Evolutionary conservation across 2,329 filamentous ascomycete genomes (phyloP), one percentile per base, ranked within the genome.

Genomic region (Fusarium sterilihyphosum): DNA sequence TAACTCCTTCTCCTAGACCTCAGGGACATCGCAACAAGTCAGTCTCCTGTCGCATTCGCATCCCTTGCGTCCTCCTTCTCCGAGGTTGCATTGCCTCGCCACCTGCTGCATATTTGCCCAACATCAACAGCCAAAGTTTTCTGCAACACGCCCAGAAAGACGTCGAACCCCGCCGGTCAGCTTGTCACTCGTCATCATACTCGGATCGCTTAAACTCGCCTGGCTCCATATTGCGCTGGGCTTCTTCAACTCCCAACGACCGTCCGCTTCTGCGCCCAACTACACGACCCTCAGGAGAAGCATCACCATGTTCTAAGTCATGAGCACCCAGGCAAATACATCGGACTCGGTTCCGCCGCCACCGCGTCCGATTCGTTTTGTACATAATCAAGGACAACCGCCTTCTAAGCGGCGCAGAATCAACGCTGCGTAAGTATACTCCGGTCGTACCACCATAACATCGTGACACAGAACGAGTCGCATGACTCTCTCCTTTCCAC

Each of bases 321-420:
- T 88, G 87, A 83, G 85, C 74, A 84, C 85, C 65, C 80, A 85
- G 77, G 81, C 84, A 77, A 86, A 85, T 71, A 79, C 79, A 77
- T 78, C 80, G 77, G 81, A 83, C 67, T 77, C 79, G 84, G 78
- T 73, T 73, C 80, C 86, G 66, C 82, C 85, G 52, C 87, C 84
- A 50, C 71, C 63, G 65, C 90, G 89, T 81, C 88, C 89, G 81
- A 93, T 94, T 76, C 92, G 93, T 77, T 96, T 95, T 81, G 93
- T 96, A 77, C 93, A 94, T 74, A 94, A 92, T 78, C 92, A 95
- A 83, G 93, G 93, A 71, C 92, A 94, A 74, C 93, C 93, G 56
- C 93, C 93, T 71, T 92, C 92, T 33, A 96, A 95, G 83, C 88
- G 93, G 77, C 89, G 93, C 80, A 88, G 93, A 78, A 93, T 96